These are phyloP conservation scores for Oryza glumipatula DNA, from an alignment of 176 grass and related monocot genomes.

Conservation along the genomic window DNA sequence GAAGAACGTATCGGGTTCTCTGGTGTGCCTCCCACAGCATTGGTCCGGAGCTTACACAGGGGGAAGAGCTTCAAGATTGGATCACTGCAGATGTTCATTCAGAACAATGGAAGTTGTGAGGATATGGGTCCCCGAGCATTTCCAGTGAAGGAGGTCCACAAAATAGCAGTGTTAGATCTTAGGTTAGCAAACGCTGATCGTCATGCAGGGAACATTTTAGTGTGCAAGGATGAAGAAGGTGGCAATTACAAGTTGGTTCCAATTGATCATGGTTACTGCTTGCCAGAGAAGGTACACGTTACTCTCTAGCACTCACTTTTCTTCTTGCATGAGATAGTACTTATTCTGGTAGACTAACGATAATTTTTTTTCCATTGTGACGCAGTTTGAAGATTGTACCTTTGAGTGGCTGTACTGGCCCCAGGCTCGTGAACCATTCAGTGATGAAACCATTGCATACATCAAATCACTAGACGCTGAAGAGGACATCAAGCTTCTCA, in stretches of 20 bases:
- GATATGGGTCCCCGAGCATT: constrained; percentile 68
- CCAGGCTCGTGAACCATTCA: constrained; percentile 63
- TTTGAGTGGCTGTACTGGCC: constrained; percentile 84
- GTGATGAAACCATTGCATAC: constrained; percentile 53
- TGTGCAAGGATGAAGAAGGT: constrained; percentile 49
- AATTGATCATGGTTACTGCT: constrained; percentile 92
- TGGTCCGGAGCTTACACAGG: constrained; percentile 58
- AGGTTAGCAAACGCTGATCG: constrained; percentile 86
- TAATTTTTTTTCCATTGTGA: constrained; percentile 4
- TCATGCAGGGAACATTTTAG: constrained; percentile 77
- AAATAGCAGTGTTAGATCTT: constrained; percentile 80
- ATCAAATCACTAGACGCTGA: constrained; percentile 71
- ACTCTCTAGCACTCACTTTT: not conserved
- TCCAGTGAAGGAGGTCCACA: constrained; percentile 76
- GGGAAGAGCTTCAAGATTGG: constrained; percentile 74
- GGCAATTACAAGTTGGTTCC: constrained; percentile 56
- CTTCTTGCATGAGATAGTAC: not conserved
- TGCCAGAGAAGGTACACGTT: constrained; percentile 71
- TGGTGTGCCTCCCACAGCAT: constrained; percentile 73
- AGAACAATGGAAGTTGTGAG: constrained; percentile 70
- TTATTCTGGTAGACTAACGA: not conserved
- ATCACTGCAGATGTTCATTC: constrained; percentile 77
- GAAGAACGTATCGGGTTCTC: constrained; percentile 51
- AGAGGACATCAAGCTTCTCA: constrained; percentile 72
- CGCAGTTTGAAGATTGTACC: constrained; percentile 77